Base-by-base conservation (phyloP, 1,139 yeast species). In the Maudiozyma humilis region DNA sequence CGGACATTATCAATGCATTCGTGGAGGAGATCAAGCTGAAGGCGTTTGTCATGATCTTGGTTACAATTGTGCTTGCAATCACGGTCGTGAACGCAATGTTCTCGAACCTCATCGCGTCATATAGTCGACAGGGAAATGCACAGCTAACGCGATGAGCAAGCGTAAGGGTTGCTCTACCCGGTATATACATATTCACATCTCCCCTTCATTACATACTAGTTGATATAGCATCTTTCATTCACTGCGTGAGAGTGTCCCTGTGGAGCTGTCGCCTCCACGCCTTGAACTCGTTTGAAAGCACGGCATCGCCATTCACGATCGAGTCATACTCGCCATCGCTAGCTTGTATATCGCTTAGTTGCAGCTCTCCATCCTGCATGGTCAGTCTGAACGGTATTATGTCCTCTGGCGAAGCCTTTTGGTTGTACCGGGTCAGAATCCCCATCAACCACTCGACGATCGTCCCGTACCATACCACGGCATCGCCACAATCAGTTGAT, bases 381-480 rank as follows among this genome's bases (percentile, higher is more conserved):
- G 56, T 65, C 32, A 79, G 52, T 37, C 66, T 63, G 62, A 72
- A 78, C 0, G 73, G 71, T 41, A 63, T 69, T 2, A 66, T 52
- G 33, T 15, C 30, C 12, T 37, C 39, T 19, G 29, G 31, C 7
- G 15, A 5, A n/a, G 68, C 73, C 19, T 47, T 41, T 3, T 45
- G 38, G 3, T 42, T 42, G 46, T 74, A 78, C 12, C 69, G 63
- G 17, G 82, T 79, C 18, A 86, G 66, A 25, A 66, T 69, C 15
- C 69, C 70, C 41, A 67, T 65, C 14, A 88, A 60, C 95, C 96
- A 89, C 45, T 82, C 87, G 43, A 85, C 68, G 29, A 82, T 75
- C 0, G 91, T 89, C 4, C 89, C 89, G 61, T 86, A 86, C 78
- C 93, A 88, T 56, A 79, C 82, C 46, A 88, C 70, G 4, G 91